Conservation (phyloP, 805 yeast species). For the Candida koratica region DNA sequence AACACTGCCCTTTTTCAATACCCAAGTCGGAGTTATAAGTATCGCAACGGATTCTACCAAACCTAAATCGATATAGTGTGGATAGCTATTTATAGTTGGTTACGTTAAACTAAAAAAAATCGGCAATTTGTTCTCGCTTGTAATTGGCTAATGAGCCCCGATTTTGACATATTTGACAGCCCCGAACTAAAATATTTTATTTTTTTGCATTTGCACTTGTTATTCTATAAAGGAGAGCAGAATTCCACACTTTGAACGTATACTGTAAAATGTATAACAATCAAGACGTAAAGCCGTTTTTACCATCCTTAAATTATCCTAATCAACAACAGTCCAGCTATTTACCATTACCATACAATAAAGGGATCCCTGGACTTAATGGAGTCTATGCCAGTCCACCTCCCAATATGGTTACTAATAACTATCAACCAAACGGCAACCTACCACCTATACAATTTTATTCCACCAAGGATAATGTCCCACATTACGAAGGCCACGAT, state of each 20-base stretch:
- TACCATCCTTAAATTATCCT: conserved; percentile 13
- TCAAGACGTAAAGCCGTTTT: conserved; percentile 14
- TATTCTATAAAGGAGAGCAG: too few species aligned
- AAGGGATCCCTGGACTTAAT: not conserved
- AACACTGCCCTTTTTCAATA: too few species aligned
- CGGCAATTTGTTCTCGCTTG: too few species aligned
- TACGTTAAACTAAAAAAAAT: too few species aligned
- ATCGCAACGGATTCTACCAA: too few species aligned
- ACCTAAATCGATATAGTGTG: too few species aligned
- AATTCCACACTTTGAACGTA: not conserved
- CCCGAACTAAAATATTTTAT: not conserved
- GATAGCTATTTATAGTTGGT: too few species aligned
- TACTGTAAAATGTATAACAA: conserved; percentile 10
- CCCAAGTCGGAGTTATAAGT: too few species aligned
- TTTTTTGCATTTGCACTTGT: too few species aligned
- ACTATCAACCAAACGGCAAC: conserved; percentile 1
- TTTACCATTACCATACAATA: conserved; percentile 7
- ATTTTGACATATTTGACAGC: conserved; percentile 11
- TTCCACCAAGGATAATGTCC: conserved; percentile 5
- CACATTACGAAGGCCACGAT: conserved; percentile 4
- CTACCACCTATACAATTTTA: conserved; percentile 15
- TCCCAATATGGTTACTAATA: not conserved
- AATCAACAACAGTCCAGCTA: conserved; percentile 1
- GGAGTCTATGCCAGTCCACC: not conserved
- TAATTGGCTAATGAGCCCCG: conserved; percentile 8